Conservation (phyloP, 2,329 filamentous ascomycete genomes). For the Meredithiella fracta region DNA sequence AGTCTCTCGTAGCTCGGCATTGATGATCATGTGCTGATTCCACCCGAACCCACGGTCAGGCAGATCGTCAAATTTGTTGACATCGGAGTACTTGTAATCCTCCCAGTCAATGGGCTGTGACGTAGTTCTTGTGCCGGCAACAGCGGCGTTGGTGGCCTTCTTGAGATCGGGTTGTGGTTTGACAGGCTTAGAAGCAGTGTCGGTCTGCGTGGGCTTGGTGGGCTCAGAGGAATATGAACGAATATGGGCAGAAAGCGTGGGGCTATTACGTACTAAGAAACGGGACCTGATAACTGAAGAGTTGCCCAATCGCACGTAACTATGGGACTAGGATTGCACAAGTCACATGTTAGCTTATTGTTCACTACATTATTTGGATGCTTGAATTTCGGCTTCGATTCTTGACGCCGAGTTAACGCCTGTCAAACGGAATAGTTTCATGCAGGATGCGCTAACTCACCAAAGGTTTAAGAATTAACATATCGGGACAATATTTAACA, state of each 20-base stretch:
- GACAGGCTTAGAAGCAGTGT: neutral
- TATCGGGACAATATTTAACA: neutral
- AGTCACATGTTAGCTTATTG: neutral
- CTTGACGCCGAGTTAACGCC: neutral
- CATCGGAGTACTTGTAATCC: slow-evolving; percentile 26
- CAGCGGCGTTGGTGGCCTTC: slow-evolving; percentile 7
- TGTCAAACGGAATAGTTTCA: neutral
- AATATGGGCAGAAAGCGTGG: neutral
- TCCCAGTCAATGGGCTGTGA: slow-evolving; percentile 24
- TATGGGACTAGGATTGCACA: neutral
- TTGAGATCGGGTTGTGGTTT: neutral
- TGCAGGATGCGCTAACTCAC: neutral
- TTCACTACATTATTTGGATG: neutral
- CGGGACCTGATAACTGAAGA: neutral
- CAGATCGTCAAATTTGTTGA: slow-evolving; percentile 29
- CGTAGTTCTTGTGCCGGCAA: slow-evolving; percentile 1
- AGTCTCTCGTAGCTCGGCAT: slow-evolving; percentile 86
- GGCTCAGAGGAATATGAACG: slow-evolving; percentile 1
- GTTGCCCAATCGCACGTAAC: slow-evolving; percentile 7
- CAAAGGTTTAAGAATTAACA: slow-evolving; percentile 1
- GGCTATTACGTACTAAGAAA: slow-evolving; percentile 3
- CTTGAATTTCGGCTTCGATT: neutral
- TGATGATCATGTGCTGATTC: slow-evolving; percentile 93
- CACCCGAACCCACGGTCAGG: slow-evolving; percentile 55
- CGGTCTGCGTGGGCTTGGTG: neutral